phyloP scores from a whole-genome alignment of 2,329 filamentous ascomycete genomes.

The Ophiosphaerella narmari region DNA sequence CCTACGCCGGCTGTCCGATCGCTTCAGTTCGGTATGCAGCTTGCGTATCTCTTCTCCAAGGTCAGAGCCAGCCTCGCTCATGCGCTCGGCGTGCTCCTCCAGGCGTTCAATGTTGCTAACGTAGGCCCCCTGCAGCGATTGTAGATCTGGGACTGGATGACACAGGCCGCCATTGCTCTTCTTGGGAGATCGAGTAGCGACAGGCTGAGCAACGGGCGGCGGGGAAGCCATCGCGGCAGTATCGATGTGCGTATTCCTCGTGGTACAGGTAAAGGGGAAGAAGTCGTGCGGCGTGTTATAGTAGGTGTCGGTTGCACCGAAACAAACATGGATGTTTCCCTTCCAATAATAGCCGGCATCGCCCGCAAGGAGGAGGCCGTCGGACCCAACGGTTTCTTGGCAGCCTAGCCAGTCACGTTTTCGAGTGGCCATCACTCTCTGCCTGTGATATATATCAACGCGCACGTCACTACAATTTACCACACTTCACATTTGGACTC shows the following conservation, averaged over 20 bases:
- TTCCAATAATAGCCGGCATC: conserved; percentile 30
- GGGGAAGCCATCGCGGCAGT: conserved; percentile 28
- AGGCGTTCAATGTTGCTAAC: conserved; percentile 72
- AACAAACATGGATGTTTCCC: conserved; percentile 12
- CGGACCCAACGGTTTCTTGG: conserved; percentile 13
- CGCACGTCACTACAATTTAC: not conserved
- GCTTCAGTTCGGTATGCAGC: conserved; percentile 72
- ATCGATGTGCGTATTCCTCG: not conserved
- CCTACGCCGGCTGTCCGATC: conserved; percentile 65
- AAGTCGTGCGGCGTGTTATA: conserved; percentile 9
- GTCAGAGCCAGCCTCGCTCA: conserved; percentile 72
- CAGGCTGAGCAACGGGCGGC: conserved; percentile 21
- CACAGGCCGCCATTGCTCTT: conserved; percentile 31
- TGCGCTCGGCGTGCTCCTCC: conserved; percentile 74
- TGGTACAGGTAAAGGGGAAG: conserved; percentile 16
- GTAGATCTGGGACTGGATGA: conserved; percentile 67
- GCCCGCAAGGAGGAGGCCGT: conserved; percentile 13
- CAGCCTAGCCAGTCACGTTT: conserved; percentile 3
- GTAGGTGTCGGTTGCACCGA: conserved; percentile 10
- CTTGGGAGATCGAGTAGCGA: conserved; percentile 24
- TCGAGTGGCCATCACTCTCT: conserved; percentile 2
- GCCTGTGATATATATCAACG: too few relatives aligned
- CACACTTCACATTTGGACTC: not conserved
- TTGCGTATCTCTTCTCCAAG: conserved; percentile 79
- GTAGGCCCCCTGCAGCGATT: conserved; percentile 65